Evolutionary conservation across 495 filamentous ascomycete species (phyloP).

Genomic region (Tuber aestivum): DNA sequence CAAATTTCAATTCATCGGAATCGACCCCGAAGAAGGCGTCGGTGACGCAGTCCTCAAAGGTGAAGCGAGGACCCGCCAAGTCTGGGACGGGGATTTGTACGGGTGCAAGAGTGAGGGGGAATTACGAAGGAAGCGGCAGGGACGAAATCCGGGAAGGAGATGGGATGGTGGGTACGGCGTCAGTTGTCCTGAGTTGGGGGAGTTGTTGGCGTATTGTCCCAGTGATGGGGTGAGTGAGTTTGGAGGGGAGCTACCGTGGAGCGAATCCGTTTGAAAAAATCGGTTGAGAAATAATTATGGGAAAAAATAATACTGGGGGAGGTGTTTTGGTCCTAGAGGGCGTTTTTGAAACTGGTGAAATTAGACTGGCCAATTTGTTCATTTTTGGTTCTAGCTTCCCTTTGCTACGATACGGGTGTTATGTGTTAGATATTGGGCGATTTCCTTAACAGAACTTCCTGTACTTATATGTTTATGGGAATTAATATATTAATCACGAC

Average conservation of each 20-base stretch:
- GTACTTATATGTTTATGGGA: neutral
- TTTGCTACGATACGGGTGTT: neutral
- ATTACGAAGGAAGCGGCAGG: slow-evolving; percentile 49
- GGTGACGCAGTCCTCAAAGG: slow-evolving; percentile 44
- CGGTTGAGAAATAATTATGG: neutral
- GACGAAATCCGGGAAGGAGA: slow-evolving; percentile 46
- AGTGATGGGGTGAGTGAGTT: neutral
- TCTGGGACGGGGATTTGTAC: slow-evolving; percentile 52
- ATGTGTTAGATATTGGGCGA: neutral
- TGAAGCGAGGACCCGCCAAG: slow-evolving; percentile 44
- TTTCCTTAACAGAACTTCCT: neutral
- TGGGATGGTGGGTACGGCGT: slow-evolving; percentile 22
- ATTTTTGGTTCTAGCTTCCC: neutral
- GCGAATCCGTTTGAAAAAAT: neutral
- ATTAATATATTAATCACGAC: neutral
- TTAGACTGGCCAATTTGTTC: neutral
- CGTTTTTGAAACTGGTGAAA: neutral
- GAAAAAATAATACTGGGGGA: neutral
- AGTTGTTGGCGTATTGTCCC: slow-evolving; percentile 29
- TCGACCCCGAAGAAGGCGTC: slow-evolving; percentile 54
- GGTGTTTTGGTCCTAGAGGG: slow-evolving; percentile 6
- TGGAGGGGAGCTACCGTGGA: neutral
- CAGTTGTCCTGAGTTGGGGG: slow-evolving; percentile 34
- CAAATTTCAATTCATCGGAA: slow-evolving; percentile 54
- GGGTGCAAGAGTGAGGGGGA: slow-evolving; percentile 45